These are phyloP conservation scores for Glycine tomentella DNA, from an alignment of 306 rosid genomes.

Conservation along the genomic window DNA sequence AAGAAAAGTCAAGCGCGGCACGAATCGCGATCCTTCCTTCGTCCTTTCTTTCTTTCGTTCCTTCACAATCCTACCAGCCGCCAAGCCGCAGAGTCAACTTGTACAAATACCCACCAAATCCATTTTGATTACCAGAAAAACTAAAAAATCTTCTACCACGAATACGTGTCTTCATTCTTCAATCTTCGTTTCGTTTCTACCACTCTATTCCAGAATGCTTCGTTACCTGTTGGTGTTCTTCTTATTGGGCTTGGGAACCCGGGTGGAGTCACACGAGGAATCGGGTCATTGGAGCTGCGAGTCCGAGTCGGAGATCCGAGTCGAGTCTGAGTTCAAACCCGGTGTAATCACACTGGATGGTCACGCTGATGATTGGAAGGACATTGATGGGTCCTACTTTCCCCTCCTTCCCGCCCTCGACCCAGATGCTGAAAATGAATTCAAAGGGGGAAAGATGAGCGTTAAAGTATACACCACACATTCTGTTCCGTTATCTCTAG, in stretches of 20 bases:
- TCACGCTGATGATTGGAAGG: constrained; percentile 90
- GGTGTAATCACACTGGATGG: constrained; percentile 88
- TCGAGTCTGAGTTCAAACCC: constrained; percentile 67
- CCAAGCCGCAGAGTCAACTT: background rate
- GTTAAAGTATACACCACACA: constrained; percentile 61
- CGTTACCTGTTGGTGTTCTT: constrained; percentile 50
- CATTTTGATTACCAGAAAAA: background rate
- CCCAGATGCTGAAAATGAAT: constrained; percentile 77
- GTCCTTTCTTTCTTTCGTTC: constrained; percentile 1
- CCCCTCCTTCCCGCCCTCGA: constrained; percentile 89
- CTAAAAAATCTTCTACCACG: background rate
- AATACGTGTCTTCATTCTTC: background rate
- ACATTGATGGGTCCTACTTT: constrained; percentile 77
- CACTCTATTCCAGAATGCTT: constrained; percentile 13
- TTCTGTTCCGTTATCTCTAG: too few relatives aligned
- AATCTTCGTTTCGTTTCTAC: background rate
- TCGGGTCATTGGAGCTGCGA: constrained; percentile 88
- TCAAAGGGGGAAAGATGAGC: constrained; percentile 77
- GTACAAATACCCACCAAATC: background rate
- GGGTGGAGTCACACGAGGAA: constrained; percentile 76
- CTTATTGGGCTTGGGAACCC: constrained; percentile 31
- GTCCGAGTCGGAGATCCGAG: constrained; percentile 69
- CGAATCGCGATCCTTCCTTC: constrained; percentile 35
- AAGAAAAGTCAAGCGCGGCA: constrained; percentile 41
- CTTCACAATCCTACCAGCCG: background rate